These are phyloP conservation scores for Pseudocercospora musae DNA, from an alignment of 2,329 filamentous ascomycete genomes.

Conservation along the genomic window DNA sequence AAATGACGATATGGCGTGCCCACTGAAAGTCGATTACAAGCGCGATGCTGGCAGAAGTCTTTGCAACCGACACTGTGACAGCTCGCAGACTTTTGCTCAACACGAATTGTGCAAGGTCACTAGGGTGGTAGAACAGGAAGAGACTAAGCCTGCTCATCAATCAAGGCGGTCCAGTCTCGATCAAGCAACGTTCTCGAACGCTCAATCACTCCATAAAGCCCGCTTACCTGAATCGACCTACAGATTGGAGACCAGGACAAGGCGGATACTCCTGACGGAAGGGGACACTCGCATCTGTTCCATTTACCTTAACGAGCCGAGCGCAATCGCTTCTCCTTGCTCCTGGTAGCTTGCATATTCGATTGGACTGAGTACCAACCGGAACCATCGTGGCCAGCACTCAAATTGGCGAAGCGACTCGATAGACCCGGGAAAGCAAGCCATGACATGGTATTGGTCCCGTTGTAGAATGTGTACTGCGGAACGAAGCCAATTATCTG, in stretches of 20 bases:
- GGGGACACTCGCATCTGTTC: not conserved
- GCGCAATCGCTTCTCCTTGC: not conserved
- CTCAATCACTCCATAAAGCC: not conserved
- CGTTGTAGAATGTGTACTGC: not conserved
- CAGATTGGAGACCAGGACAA: not conserved
- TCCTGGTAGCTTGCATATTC: not conserved
- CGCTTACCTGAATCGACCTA: not conserved
- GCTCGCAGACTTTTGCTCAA: not conserved
- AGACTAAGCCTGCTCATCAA: not conserved
- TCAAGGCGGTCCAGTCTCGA: not conserved
- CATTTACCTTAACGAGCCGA: not conserved
- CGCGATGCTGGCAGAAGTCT: not conserved
- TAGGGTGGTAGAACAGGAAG: not conserved
- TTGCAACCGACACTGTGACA: slow-evolving; percentile 25
- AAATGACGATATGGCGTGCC: not conserved
- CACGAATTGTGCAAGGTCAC: not conserved
- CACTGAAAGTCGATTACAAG: not conserved
- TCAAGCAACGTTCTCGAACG: not conserved
- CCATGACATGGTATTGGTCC: not conserved
- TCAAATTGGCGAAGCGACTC: not conserved
- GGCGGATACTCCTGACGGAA: too few species aligned
- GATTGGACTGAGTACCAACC: not conserved
- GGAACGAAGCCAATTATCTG: not conserved
- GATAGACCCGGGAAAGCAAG: not conserved
- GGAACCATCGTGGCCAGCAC: not conserved